A percentile compares a stretch with the other conserved stretches of the same genome.
phyloP scores from a whole-genome alignment of 495 filamentous ascomycete species.

The Jackrogersella minutella region DNA sequence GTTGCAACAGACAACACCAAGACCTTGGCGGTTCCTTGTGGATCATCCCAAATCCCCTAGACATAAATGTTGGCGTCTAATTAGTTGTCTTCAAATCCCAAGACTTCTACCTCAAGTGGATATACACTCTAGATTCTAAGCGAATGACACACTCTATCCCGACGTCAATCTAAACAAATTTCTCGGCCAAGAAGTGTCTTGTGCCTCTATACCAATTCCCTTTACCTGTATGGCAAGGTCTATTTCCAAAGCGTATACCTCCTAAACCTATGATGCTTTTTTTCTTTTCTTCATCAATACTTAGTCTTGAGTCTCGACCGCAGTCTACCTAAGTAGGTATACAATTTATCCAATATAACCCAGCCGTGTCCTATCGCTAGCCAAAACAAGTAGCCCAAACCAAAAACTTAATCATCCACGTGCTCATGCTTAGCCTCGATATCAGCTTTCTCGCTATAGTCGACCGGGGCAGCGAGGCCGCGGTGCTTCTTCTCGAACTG shows the following conservation, averaged over 20 bases:
- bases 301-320: not conserved
- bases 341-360: no score
- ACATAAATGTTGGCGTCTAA: no score
- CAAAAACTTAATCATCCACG: not conserved
- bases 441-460: slow-evolving; percentile 57
- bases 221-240: not conserved
- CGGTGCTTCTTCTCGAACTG: slow-evolving; percentile 63
- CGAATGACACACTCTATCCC: not conserved
- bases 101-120: not conserved
- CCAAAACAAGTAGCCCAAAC: not conserved
- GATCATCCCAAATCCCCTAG: no score
- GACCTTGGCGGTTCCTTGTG: no score
- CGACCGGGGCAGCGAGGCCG: slow-evolving; percentile 53
- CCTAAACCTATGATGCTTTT: not conserved
- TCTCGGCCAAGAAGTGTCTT: not conserved
- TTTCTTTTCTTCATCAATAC: not conserved
- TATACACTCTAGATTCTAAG: no score
- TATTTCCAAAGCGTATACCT: slow-evolving; percentile 4
- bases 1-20: not conserved
- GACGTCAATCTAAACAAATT: not conserved
- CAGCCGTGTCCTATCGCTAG: no score
- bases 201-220: not conserved
- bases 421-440: not conserved
- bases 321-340: no score
- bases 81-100: not conserved